Conservation (phyloP, 371 early-diverging fungal genomes). For the Choanephora cucurbitarum region DNA sequence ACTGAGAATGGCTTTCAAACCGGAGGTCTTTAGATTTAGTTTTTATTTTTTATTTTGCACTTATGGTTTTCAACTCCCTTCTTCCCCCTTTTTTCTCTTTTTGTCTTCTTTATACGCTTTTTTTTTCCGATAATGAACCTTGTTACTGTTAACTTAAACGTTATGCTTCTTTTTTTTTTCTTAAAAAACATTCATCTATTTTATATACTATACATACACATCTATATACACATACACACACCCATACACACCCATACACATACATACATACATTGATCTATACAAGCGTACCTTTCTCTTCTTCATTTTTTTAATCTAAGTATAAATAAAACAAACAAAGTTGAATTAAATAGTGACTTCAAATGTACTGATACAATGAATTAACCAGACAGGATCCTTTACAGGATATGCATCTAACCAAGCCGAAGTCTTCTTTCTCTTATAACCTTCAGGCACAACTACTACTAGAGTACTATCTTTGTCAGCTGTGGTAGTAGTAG, state of each 20-base stretch:
- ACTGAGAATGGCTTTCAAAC: background rate
- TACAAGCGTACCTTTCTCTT: background rate
- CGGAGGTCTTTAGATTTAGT: background rate
- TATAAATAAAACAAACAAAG: too few species aligned
- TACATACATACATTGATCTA: background rate
- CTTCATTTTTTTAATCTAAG: too few species aligned
- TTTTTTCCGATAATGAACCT: background rate
- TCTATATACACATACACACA: background rate
- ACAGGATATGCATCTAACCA: background rate
- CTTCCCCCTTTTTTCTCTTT: background rate
- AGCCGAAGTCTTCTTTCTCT: background rate
- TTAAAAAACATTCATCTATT: background rate
- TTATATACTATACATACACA: background rate
- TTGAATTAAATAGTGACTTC: background rate
- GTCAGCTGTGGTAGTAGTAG: slow-evolving; percentile 12
- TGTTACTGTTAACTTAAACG: background rate
- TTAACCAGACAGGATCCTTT: background rate
- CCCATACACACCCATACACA: background rate
- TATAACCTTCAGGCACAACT: slow-evolving; percentile 12
- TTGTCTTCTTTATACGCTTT: background rate
- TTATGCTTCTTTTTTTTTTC: background rate
- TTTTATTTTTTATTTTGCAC: background rate
- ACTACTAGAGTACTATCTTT: background rate
- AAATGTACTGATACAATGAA: background rate
- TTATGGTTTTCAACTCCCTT: background rate